Conservation (phyloP, 2,329 filamentous ascomycete genomes). For the Xylaria sp. region DNA sequence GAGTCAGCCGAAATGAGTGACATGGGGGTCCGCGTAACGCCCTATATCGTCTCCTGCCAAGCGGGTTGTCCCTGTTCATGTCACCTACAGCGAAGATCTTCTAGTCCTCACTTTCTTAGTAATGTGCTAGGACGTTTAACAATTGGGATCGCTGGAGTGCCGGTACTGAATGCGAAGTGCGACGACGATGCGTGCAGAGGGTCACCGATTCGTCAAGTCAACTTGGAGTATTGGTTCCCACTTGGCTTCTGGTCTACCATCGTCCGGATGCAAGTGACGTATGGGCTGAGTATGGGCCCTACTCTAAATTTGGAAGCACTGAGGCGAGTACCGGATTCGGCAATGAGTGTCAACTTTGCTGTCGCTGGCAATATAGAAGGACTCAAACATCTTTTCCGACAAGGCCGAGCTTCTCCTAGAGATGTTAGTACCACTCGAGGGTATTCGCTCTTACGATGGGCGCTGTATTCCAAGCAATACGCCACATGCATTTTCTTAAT, state of each 20-base stretch:
- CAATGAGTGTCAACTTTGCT: constrained; percentile 47
- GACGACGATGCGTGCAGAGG: too few species aligned
- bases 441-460: constrained; percentile 51
- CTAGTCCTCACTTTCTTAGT: too few species aligned
- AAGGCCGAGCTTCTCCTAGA: constrained; percentile 49
- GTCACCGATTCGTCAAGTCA: too few species aligned
- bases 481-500: too few species aligned
- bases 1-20: too few species aligned
- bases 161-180: too few species aligned
- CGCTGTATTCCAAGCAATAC: constrained; percentile 42
- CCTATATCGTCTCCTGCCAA: too few species aligned
- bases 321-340: constrained; percentile 47
- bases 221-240: constrained; percentile 19
- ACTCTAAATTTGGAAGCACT: constrained; percentile 47
- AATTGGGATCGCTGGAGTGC: too few species aligned
- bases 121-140: too few species aligned
- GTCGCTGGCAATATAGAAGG: constrained; percentile 49
- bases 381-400: constrained; percentile 47
- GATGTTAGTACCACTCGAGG: constrained; percentile 48
- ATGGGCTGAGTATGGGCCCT: constrained; percentile 41
- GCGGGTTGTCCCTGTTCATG: too few species aligned
- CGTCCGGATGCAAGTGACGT: constrained; percentile 44
- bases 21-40: too few species aligned
- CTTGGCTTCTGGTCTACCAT: constrained; percentile 48
- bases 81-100: too few species aligned